Conservation (phyloP, 257 asterid species). For the Lavandula angustifolia region DNA sequence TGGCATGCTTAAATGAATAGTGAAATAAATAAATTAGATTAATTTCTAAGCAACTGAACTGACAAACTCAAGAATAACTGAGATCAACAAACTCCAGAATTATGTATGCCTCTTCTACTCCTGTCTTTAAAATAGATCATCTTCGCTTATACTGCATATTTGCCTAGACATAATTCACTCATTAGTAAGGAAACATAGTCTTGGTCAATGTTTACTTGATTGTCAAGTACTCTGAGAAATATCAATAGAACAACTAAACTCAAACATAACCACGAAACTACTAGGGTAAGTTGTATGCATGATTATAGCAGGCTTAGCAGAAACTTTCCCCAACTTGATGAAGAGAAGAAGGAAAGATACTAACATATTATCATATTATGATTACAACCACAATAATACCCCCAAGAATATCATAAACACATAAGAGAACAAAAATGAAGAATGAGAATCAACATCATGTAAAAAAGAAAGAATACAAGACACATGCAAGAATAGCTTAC, state of each 20-base stretch:
- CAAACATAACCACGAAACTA: neutral
- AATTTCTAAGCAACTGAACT: neutral
- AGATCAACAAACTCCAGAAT: neutral
- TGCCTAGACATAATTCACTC: neutral
- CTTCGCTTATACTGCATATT: constrained; percentile 6
- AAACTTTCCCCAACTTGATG: neutral
- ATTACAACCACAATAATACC: constrained; percentile 6
- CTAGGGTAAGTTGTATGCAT: neutral
- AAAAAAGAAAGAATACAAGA: neutral
- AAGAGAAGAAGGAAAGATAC: constrained; percentile 4
- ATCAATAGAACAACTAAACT: neutral
- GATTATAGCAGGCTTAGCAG: neutral
- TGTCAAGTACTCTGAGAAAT: neutral
- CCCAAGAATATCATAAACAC: neutral
- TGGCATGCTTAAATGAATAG: neutral
- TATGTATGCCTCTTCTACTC: neutral
- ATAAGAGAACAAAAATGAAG: constrained; percentile 9
- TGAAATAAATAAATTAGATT: neutral
- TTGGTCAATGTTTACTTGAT: neutral
- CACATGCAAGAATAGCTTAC: constrained; percentile 33
- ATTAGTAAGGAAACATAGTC: neutral
- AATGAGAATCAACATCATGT: neutral
- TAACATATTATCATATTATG: neutral
- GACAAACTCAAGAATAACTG: constrained; percentile 13
- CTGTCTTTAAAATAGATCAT: constrained; percentile 2